These are phyloP conservation scores for Russula dissimulans DNA, from an alignment of 768 basidiomycete genomes.

Conservation along the genomic window DNA sequence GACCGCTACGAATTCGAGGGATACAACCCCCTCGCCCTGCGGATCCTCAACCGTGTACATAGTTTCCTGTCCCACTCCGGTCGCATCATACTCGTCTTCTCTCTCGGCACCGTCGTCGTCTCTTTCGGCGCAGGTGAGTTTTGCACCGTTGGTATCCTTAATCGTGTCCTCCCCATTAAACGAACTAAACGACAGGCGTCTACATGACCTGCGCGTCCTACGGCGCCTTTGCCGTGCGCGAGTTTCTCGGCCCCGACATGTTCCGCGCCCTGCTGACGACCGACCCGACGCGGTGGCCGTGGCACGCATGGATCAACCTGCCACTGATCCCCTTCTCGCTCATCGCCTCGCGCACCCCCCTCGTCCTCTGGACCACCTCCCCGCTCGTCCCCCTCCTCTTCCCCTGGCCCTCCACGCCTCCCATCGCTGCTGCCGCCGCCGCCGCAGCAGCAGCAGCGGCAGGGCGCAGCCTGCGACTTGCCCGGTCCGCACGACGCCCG, in stretches of 20 bases:
- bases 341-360: slow-evolving; percentile 42
- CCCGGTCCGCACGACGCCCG: slow-evolving; percentile 1
- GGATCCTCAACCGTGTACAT: slow-evolving; percentile 44
- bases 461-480: background rate
- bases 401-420: slow-evolving; percentile 24
- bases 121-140: slow-evolving; percentile 55
- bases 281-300: slow-evolving; percentile 66
- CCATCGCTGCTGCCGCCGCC: slow-evolving; percentile 14
- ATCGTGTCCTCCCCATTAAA: background rate
- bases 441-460: no score
- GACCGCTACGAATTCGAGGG: slow-evolving; percentile 59
- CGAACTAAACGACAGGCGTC: slow-evolving; percentile 27
- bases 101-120: slow-evolving; percentile 40
- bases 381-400: slow-evolving; percentile 28
- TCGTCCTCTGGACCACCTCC: slow-evolving; percentile 21
- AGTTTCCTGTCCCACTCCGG: slow-evolving; percentile 41
- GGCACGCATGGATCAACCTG: slow-evolving; percentile 66
- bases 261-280: slow-evolving; percentile 48
- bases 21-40: slow-evolving; percentile 45
- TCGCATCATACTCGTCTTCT: slow-evolving; percentile 41
- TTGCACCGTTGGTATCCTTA: slow-evolving; percentile 6
- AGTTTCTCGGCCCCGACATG: slow-evolving; percentile 61
- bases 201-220: slow-evolving; percentile 52
- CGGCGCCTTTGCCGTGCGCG: slow-evolving; percentile 60
- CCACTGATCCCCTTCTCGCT: slow-evolving; percentile 63